Evolutionary conservation across 2,329 filamentous ascomycete species (phyloP).

Genomic region (Fusarium illudens): DNA sequence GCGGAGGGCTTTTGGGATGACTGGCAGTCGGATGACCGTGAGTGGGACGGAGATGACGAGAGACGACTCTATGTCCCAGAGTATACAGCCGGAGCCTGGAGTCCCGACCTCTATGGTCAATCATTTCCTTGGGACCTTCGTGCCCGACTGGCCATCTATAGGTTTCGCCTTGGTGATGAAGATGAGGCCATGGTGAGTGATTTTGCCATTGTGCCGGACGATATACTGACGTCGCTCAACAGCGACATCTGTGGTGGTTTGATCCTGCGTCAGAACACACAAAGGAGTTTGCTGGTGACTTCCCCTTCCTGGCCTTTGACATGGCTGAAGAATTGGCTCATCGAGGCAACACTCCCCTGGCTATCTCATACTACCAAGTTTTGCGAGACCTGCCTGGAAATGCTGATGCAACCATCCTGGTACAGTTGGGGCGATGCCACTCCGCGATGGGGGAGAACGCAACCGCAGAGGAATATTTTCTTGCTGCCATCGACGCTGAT

Average conservation of each 20-base stretch:
- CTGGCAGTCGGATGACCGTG: constrained; percentile 77
- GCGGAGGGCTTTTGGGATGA: constrained; percentile 81
- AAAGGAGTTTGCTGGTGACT: constrained; percentile 66
- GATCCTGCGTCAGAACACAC: constrained; percentile 65
- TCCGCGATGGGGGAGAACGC: constrained; percentile 68
- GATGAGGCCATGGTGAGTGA: constrained; percentile 76
- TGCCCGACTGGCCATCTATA: constrained; percentile 82
- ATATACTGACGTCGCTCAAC: constrained; percentile 22
- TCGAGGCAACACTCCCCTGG: constrained; percentile 45
- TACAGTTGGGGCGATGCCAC: constrained; percentile 74
- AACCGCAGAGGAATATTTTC: constrained; percentile 80
- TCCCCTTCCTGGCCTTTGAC: constrained; percentile 82
- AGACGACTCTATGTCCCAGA: constrained; percentile 70
- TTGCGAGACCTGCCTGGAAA: constrained; percentile 59
- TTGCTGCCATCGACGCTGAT: constrained; percentile 77
- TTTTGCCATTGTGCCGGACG: background rate
- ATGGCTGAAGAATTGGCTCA: constrained; percentile 57
- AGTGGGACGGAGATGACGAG: constrained; percentile 82
- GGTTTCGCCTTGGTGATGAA: constrained; percentile 73
- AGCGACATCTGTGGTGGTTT: constrained; percentile 75
- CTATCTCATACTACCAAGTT: constrained; percentile 65
- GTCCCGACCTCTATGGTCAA: constrained; percentile 70
- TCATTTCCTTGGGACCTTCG: constrained; percentile 83
- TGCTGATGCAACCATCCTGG: constrained; percentile 60
- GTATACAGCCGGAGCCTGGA: constrained; percentile 65